Evolutionary conservation across 768 basidiomycete genomes (phyloP).

Genomic region (Gymnopilus dilepis): DNA sequence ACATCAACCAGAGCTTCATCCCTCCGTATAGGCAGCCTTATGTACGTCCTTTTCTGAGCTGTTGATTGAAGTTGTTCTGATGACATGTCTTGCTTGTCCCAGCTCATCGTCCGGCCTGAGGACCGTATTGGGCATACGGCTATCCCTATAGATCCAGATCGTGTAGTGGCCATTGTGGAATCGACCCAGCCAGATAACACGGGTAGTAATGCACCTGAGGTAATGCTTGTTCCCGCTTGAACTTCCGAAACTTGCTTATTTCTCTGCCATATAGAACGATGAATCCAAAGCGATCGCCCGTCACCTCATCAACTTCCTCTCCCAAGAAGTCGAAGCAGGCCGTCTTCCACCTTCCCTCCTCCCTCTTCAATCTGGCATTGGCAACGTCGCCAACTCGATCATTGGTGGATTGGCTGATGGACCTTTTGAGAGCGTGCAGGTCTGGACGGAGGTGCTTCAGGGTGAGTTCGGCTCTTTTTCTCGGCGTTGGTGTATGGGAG

Average conservation of each 20-base stretch:
- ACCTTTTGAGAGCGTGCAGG: slow-evolving; percentile 53
- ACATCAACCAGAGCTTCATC: slow-evolving; percentile 50
- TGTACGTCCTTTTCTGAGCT: slow-evolving; percentile 25
- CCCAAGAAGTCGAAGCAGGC: slow-evolving; percentile 44
- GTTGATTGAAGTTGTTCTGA: slow-evolving; percentile 9
- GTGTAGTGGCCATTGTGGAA: slow-evolving; percentile 51
- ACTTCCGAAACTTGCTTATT: not conserved
- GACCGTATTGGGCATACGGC: slow-evolving; percentile 51
- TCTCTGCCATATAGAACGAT: slow-evolving; percentile 32
- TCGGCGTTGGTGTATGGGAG: no score
- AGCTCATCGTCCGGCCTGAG: slow-evolving; percentile 48
- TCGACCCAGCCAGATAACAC: slow-evolving; percentile 49
- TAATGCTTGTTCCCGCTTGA: slow-evolving; percentile 17
- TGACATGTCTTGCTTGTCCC: not conserved
- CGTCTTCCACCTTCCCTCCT: slow-evolving; percentile 47
- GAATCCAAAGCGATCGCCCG: slow-evolving; percentile 47
- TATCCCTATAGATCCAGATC: slow-evolving; percentile 53
- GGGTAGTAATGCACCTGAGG: slow-evolving; percentile 48
- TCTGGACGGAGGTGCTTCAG: slow-evolving; percentile 56
- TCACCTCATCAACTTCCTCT: slow-evolving; percentile 51
- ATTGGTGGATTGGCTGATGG: slow-evolving; percentile 54
- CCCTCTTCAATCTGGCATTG: slow-evolving; percentile 53
- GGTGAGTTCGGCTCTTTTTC: slow-evolving; percentile 31
- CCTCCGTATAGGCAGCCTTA: slow-evolving; percentile 51
- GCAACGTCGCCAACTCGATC: slow-evolving; percentile 55